Evolutionary conservation across 129 eudicot species (phyloP).

Genomic region (Gnaphalium uliginosum): DNA sequence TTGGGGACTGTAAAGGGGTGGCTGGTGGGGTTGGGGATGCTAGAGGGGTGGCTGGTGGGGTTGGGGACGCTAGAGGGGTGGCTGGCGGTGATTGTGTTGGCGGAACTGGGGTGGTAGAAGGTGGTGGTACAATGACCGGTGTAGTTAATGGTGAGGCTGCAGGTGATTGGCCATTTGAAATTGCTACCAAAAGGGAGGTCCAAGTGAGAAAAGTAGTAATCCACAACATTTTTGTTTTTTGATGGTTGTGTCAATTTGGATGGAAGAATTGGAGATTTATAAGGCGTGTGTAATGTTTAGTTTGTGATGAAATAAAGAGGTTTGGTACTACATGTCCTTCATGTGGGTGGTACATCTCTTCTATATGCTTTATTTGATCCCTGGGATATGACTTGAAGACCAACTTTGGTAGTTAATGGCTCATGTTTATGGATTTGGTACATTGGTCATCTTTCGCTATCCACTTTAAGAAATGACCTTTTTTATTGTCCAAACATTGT

Average conservation of each 20-base stretch:
- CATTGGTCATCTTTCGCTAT: constrained; percentile 31
- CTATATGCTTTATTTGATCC: constrained; percentile 30
- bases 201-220: constrained; percentile 36
- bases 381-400: constrained; percentile 23
- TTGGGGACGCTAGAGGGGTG: constrained; percentile 42
- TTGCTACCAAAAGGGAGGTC: constrained; percentile 40
- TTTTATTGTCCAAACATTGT: background rate
- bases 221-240: constrained; percentile 25
- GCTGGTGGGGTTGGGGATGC: constrained; percentile 31
- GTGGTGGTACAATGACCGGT: constrained; percentile 44
- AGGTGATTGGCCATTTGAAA: constrained; percentile 72
- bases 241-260: constrained; percentile 23
- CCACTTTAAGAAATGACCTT: background rate
- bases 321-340: constrained; percentile 63
- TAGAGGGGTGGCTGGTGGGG: constrained; percentile 47
- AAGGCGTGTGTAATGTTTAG: constrained; percentile 12
- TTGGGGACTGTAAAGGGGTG: background rate
- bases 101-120: constrained; percentile 43
- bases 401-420: constrained; percentile 26
- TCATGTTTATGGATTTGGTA: constrained; percentile 23
- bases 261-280: constrained; percentile 28
- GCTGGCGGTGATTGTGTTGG: constrained; percentile 47
- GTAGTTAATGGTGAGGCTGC: constrained; percentile 60
- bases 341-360: constrained; percentile 47
- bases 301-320: constrained; percentile 22